Evolutionary conservation across 176 grass and related monocot genomes (phyloP), one percentile per base, ranked within the genome.

Genomic region (Ananas comosus): DNA sequence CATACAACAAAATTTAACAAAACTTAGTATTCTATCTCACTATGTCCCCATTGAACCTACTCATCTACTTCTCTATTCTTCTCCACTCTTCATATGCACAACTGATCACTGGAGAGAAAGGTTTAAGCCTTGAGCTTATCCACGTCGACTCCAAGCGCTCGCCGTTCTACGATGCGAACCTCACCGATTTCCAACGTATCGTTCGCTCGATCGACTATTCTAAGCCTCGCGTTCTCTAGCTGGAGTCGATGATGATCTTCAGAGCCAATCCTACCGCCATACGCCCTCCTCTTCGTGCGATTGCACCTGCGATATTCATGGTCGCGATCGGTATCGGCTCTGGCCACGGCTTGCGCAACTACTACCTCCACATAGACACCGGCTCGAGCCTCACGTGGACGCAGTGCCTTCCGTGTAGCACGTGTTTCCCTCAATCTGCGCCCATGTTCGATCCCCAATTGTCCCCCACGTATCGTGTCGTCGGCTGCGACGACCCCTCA

Each of bases 381-480:
- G 77, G 77, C 48, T 72, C 69, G 50, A 80, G 58, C 71, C 69
- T 80, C 21, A 80, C 71, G 1, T 80, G 69, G 69, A 80, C 69
- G 1, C 77, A 80, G 29, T 80, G 77, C 25, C 59, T 80, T 10
- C 77, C 77, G 21, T 80, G 77, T 10, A 51, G 13, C 54, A 47
- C 29, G 5, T 65, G 58, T 47, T 80, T 72, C 13, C 56, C 47
- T 6, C 77, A 80, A 53, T 49, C 42, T 3, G 21, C 51, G 11
- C 69, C 69, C 48, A 56, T 80, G 48, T 80, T 80, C 24, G 68
- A 80, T 53, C 58, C 77, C 12, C 48, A 51, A 3, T 51, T 53
- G 51, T 80, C 77, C 9, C 71, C 77, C 9, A 72, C 69, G 0
- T 80, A 73, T 11, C 16, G 64, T 51, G 42, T 14, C 2, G 25